Evolutionary conservation across 805 yeast species (phyloP), one percentile per base, ranked within the genome.

Genomic region (Saccharomycodes ludwigii): DNA sequence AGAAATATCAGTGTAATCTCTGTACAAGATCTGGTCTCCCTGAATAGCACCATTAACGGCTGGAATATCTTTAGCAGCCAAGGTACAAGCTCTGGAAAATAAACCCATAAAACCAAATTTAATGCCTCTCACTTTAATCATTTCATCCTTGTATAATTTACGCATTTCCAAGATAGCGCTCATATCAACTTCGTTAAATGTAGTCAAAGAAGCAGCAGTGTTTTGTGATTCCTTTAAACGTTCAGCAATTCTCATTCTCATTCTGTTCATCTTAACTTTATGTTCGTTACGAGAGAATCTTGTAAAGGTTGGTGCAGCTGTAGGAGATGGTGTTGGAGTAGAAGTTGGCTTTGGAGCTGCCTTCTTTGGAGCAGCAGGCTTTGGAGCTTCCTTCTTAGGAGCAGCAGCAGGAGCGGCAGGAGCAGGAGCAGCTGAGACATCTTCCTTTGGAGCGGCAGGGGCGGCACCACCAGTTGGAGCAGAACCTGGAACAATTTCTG

Each of bases 41-140:
- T 85, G 96, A 52, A 91, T 91, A 46, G 93, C 76, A 52, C 94
- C 97, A 53, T 88, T 91, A 40, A 83, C 94, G 31, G 95, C 81
- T 42, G 98, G 98, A 41, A 84, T 71, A 35, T 85, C 95, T 66
- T 84, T 83, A 63, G 86, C 78, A 39, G 98, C 98, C 53, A 86
- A 68, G 34, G 91, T 72, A 40, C 79, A 70, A 35, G 98, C 98
- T 68, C 81, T 83, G 40, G 96, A 76, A 68, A 91, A 91, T 20
- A 94, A 82, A 61, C 97, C 97, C 97, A 91, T 91, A 73, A 91
- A 91, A 40, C 98, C 98, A 48, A 91, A 73, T 69, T 91, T 91
- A 63, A 80, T 71, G 52, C 95, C 95, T 44, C 85, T 81, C 61
- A 78, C 80, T 67, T 86, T 88, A 52, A 91, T 71, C 54, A 91